Evolutionary conservation across 805 yeast genomes (phyloP).

Genomic region (Wickerhamiella vanderwaltii): DNA sequence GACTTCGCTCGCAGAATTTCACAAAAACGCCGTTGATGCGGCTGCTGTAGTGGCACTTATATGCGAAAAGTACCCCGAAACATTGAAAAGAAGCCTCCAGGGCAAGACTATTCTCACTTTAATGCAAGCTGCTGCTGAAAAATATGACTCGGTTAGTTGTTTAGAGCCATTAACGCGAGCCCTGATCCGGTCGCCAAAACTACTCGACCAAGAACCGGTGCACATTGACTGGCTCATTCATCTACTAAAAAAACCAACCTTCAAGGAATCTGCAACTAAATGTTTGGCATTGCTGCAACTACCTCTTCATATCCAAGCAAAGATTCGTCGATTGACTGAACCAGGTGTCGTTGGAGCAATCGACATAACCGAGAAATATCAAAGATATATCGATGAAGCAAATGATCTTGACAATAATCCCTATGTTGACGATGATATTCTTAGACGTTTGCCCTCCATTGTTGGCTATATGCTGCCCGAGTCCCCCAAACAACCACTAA

Average conservation of each 20-base stretch:
- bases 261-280: neutral
- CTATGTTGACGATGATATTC: neutral
- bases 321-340: neutral
- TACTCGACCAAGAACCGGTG: neutral
- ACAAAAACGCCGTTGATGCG: neutral
- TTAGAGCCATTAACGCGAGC: conserved; percentile 3
- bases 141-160: neutral
- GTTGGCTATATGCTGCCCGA: neutral
- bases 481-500: conserved; percentile 3
- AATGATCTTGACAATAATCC: neutral
- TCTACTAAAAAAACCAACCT: neutral
- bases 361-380: neutral
- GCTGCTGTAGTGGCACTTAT: neutral
- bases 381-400: neutral
- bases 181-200: neutral
- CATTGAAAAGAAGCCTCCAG: conserved; percentile 1
- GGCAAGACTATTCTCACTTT: neutral
- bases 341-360: neutral
- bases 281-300: neutral
- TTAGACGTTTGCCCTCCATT: neutral
- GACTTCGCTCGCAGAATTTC: conserved; percentile 1
- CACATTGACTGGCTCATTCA: conserved; percentile 3
- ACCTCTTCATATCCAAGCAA: neutral
- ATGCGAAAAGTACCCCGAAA: conserved; percentile 3
- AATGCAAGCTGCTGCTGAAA: neutral